Conservation (phyloP, 495 filamentous ascomycete genomes). For the Choiromyces venosus region DNA sequence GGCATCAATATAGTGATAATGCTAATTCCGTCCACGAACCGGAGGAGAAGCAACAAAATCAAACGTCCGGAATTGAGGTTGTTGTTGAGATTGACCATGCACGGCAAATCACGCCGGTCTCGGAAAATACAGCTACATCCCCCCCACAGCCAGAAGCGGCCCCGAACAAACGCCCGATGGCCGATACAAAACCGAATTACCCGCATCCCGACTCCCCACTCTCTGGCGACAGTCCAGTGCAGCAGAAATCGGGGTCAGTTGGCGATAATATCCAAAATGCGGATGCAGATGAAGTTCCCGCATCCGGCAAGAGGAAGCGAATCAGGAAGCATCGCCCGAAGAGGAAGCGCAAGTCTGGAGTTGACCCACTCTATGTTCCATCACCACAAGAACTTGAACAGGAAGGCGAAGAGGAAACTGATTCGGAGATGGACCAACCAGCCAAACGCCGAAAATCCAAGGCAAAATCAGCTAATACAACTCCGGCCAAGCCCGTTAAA, state of each 20-base stretch:
- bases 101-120: conserved; percentile 4
- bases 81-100: background rate
- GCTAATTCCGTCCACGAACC: background rate
- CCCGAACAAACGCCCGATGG: background rate
- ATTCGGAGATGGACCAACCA: conserved; percentile 7
- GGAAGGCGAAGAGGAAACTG: conserved; percentile 13
- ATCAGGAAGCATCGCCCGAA: conserved; percentile 1
- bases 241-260: background rate
- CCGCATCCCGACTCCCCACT: background rate
- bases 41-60: background rate
- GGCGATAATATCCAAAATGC: background rate
- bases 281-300: background rate
- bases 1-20: background rate
- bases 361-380: background rate
- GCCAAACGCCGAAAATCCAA: conserved; percentile 10
- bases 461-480: conserved; percentile 1
- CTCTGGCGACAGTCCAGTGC: background rate
- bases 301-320: conserved; percentile 15
- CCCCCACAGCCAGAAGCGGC: background rate
- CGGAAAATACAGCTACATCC: conserved; percentile 1
- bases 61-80: background rate
- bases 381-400: conserved; percentile 5
- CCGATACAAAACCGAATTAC: background rate
- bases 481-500: conserved; percentile 9
- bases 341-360: background rate